Conservation (phyloP, 2,329 filamentous ascomycete species). For the Trichoderma sp. region DNA sequence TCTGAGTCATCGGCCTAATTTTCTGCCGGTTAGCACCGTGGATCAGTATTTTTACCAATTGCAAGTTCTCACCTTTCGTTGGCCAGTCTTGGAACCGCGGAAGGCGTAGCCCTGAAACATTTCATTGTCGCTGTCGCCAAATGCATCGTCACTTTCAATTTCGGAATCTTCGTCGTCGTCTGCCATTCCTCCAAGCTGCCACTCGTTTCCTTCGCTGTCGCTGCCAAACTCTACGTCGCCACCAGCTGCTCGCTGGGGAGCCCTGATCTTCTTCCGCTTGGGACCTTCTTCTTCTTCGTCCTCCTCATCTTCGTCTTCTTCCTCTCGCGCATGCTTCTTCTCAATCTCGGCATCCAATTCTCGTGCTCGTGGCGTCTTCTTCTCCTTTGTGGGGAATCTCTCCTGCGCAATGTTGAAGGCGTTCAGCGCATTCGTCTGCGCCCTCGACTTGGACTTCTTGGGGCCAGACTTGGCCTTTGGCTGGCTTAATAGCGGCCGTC, state of each 20-base stretch:
- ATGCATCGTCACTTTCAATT: constrained; percentile 71
- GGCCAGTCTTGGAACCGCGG: constrained; percentile 43
- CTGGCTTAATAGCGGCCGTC: constrained; percentile 46
- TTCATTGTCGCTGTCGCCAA: constrained; percentile 86
- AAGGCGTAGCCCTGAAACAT: constrained; percentile 71
- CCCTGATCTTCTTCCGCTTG: constrained; percentile 41
- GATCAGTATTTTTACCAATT: background rate
- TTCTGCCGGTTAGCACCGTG: background rate
- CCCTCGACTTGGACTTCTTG: constrained; percentile 48
- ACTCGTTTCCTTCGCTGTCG: constrained; percentile 82
- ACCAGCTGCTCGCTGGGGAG: constrained; percentile 45
- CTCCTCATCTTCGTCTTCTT: constrained; percentile 50
- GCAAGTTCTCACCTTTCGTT: constrained; percentile 28
- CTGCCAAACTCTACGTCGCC: constrained; percentile 69
- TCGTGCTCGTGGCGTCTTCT: constrained; percentile 49
- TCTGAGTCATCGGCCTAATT: constrained; percentile 56
- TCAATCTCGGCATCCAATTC: constrained; percentile 49
- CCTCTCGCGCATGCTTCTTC: constrained; percentile 44
- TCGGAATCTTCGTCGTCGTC: constrained; percentile 61
- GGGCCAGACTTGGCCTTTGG: constrained; percentile 33
- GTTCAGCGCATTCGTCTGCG: constrained; percentile 51
- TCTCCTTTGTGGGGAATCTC: constrained; percentile 47
- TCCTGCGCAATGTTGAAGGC: constrained; percentile 57
- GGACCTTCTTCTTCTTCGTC: constrained; percentile 51
- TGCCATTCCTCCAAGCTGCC: constrained; percentile 66